phyloP scores from a whole-genome alignment of 192 early-diverging fungal species.

The Mortierella claussenii region DNA sequence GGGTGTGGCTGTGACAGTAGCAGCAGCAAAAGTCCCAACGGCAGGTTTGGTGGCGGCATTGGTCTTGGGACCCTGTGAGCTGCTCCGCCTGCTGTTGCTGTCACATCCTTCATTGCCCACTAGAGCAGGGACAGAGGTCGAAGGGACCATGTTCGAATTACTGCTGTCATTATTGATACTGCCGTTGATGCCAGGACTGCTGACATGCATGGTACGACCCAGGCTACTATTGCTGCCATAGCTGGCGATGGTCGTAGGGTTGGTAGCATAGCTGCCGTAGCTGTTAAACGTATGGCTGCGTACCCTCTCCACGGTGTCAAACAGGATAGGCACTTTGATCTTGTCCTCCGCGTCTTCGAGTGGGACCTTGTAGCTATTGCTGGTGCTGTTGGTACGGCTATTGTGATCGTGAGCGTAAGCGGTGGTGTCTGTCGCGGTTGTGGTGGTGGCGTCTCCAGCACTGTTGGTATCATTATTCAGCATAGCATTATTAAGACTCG shows the following conservation, averaged over 20 bases:
- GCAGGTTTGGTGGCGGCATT: constrained; percentile 39
- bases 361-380: constrained; percentile 25
- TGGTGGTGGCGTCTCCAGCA: background rate
- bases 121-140: background rate
- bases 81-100: background rate
- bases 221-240: constrained; percentile 3
- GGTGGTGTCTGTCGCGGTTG: background rate
- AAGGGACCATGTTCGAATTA: constrained; percentile 1
- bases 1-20: constrained; percentile 18
- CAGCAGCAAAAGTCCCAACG: constrained; percentile 11
- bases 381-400: constrained; percentile 8
- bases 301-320: background rate
- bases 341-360: constrained; percentile 15
- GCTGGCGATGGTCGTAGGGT: constrained; percentile 7
- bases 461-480: background rate
- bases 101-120: background rate
- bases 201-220: background rate
- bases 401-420: background rate
- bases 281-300: constrained; percentile 11
- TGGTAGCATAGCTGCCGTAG: background rate
- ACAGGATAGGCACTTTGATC: constrained; percentile 33
- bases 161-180: constrained; percentile 15
- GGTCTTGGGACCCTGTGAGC: constrained; percentile 24
- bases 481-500: constrained; percentile 10
- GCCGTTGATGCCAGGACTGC: background rate